Conservation (phyloP, 805 yeast genomes). For the Cyberlindnera saturnus region DNA sequence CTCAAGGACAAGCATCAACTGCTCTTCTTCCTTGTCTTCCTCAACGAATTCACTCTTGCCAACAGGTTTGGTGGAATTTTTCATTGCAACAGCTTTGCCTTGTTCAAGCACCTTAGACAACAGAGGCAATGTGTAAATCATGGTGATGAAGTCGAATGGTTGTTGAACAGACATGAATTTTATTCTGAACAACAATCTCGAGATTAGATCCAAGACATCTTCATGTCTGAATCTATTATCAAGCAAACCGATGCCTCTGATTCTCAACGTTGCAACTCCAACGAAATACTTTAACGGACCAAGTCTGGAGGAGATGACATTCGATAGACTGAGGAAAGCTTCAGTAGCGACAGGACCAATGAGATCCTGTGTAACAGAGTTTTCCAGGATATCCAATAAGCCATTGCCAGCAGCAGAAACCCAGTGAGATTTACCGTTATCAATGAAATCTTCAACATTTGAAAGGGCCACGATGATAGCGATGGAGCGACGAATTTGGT, state of each 20-base stretch:
- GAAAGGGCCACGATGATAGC: constrained; percentile 51
- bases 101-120: constrained; percentile 59
- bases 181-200: constrained; percentile 68
- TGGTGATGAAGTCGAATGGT: constrained; percentile 59
- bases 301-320: constrained; percentile 44
- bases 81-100: constrained; percentile 53
- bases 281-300: constrained; percentile 45
- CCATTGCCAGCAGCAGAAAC: constrained; percentile 55
- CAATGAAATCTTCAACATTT: constrained; percentile 40
- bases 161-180: constrained; percentile 70
- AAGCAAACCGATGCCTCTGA: constrained; percentile 39
- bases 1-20: constrained; percentile 68
- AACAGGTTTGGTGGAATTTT: constrained; percentile 44
- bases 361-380: constrained; percentile 28
- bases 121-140: constrained; percentile 73
- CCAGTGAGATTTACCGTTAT: constrained; percentile 68
- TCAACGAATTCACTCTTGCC: constrained; percentile 66
- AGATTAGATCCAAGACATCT: constrained; percentile 45
- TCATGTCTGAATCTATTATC: constrained; percentile 43
- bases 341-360: constrained; percentile 39
- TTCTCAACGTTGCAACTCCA: constrained; percentile 68
- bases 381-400: constrained; percentile 40
- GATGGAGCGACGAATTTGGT: constrained; percentile 41
- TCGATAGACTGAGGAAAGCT: constrained; percentile 50
- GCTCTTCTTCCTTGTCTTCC: constrained; percentile 87